These are phyloP conservation scores for Pyrenochaeta sp. DNA, from an alignment of 2,329 filamentous ascomycete species.

Conservation along the genomic window DNA sequence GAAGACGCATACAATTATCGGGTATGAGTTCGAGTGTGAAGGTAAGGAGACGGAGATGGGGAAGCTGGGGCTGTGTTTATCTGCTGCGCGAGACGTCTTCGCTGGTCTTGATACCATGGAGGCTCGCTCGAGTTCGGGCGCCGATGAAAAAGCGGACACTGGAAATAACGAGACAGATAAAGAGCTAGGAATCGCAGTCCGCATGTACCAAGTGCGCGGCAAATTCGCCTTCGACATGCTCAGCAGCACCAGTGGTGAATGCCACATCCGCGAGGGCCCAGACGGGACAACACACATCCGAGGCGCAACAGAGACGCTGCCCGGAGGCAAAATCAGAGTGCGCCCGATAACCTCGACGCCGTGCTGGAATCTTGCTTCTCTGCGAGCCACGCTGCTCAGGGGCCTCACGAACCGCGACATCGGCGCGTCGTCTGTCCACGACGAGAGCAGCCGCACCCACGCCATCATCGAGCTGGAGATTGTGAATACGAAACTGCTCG, in stretches of 20 bases:
- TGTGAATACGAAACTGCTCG: conserved; percentile 46
- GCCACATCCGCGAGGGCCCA: conserved; percentile 51
- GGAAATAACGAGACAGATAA: not conserved
- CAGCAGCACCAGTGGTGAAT: conserved; percentile 48
- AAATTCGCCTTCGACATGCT: conserved; percentile 55
- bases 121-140: not conserved
- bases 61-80: conserved; percentile 51
- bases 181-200: conserved; percentile 46
- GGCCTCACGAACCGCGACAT: conserved; percentile 43
- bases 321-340: conserved; percentile 53
- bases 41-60: too few species aligned
- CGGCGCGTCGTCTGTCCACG: conserved; percentile 52
- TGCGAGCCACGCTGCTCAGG: conserved; percentile 36
- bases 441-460: conserved; percentile 56
- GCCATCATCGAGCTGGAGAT: conserved; percentile 55
- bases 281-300: conserved; percentile 53
- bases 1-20: conserved; percentile 54
- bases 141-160: not conserved
- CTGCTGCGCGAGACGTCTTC: conserved; percentile 44
- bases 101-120: conserved; percentile 35
- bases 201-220: conserved; percentile 53
- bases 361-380: conserved; percentile 48
- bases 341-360: conserved; percentile 45
- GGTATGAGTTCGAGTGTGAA: conserved; percentile 51
- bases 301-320: conserved; percentile 52